phyloP scores from a whole-genome alignment of 768 basidiomycete genomes.

The Phylloporus rhodoxanthus region DNA sequence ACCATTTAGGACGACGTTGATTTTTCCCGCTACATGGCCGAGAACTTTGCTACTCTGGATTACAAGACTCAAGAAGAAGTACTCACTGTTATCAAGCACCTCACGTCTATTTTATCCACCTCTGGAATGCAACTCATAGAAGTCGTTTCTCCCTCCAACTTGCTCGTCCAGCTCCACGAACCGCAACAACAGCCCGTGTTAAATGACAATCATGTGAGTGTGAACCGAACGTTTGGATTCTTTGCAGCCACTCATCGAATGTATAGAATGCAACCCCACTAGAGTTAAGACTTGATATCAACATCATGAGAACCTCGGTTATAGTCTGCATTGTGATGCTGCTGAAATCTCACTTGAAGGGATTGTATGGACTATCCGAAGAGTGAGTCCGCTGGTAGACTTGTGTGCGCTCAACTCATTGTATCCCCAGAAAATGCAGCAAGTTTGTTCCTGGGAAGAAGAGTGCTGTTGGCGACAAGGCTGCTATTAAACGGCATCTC shows the following conservation, averaged over 20 bases:
- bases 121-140: constrained; percentile 81
- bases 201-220: constrained; percentile 1
- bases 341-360: constrained; percentile 81
- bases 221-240: neutral
- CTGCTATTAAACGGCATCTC: constrained; percentile 58
- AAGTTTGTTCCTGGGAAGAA: constrained; percentile 90
- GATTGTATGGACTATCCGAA: constrained; percentile 79
- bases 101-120: constrained; percentile 71
- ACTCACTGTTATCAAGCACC: constrained; percentile 72
- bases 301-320: constrained; percentile 60
- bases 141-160: constrained; percentile 60
- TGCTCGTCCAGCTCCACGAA: constrained; percentile 56
- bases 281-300: constrained; percentile 11
- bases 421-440: constrained; percentile 69
- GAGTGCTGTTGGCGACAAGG: constrained; percentile 79
- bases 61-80: constrained; percentile 96
- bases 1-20: constrained; percentile 65
- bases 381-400: constrained; percentile 53
- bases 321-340: constrained; percentile 82
- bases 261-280: neutral
- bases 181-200: constrained; percentile 7
- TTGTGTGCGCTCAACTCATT: neutral
- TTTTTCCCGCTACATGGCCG: constrained; percentile 88
- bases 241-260: neutral
- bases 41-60: constrained; percentile 87